phyloP scores from a whole-genome alignment of 306 rosid genomes.

The Notholithocarpus densiflorus region DNA sequence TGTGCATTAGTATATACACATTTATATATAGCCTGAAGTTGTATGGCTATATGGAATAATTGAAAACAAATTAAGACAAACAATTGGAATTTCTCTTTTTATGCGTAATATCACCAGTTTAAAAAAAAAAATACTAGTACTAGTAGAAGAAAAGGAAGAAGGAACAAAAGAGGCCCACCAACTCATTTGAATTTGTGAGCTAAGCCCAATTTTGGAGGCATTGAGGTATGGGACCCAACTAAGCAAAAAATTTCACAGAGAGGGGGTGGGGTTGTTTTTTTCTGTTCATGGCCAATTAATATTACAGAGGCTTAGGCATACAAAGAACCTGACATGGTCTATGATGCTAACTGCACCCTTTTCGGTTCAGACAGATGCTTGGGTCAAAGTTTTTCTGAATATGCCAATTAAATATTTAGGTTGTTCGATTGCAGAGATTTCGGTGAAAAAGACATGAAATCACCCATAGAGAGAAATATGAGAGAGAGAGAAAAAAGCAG shows the following conservation, averaged over 20 bases:
- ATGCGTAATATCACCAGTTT: too few relatives aligned
- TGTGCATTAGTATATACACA: too few relatives aligned
- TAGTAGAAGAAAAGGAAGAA: slow-evolving; percentile 7
- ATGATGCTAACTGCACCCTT: slow-evolving; percentile 45
- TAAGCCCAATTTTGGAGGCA: slow-evolving; percentile 53
- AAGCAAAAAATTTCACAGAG: slow-evolving; percentile 17
- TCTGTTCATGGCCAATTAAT: slow-evolving; percentile 17
- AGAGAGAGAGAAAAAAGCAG: slow-evolving; percentile 28
- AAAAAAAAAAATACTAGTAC: not conserved
- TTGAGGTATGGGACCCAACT: slow-evolving; percentile 50
- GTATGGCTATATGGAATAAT: too few relatives aligned
- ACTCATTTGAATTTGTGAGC: slow-evolving; percentile 60
- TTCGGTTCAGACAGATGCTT: slow-evolving; percentile 42
- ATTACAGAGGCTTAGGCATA: slow-evolving; percentile 30
- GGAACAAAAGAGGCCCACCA: slow-evolving; percentile 50
- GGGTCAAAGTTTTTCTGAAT: slow-evolving; percentile 57
- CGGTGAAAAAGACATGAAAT: slow-evolving; percentile 67
- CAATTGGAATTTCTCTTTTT: too few relatives aligned
- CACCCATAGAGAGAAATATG: not conserved
- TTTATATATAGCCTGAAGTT: too few relatives aligned
- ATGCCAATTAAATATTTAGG: slow-evolving; percentile 29
- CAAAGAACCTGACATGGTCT: slow-evolving; percentile 66
- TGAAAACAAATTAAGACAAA: too few relatives aligned
- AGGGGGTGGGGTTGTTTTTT: not conserved
- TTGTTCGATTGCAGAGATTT: slow-evolving; percentile 54